Percentiles rank a stretch among this genome's conserved stretches.
Conservation (phyloP, 164 flowering plant genomes). For the Platanus orientalis region DNA sequence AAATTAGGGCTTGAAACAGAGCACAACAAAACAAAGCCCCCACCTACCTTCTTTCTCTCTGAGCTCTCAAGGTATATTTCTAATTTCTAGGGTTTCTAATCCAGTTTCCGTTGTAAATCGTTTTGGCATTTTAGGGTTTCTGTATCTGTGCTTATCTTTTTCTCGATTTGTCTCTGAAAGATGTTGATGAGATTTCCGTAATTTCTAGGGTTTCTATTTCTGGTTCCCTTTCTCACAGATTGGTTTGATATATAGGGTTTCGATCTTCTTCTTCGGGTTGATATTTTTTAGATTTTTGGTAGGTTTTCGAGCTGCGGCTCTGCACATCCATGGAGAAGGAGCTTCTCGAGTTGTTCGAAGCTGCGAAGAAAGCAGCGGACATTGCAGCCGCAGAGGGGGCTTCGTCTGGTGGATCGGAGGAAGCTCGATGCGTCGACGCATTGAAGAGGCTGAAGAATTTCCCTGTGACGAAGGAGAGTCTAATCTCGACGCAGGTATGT, state of each 20-base stretch:
- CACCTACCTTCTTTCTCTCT: neutral
- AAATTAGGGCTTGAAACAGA: neutral
- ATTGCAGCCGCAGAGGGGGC: constrained; percentile 41
- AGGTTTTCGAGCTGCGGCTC: neutral
- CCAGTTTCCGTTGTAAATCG: neutral
- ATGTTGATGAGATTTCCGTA: neutral
- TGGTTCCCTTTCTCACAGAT: neutral
- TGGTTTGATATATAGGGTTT: neutral
- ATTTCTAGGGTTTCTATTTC: neutral
- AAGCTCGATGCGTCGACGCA: constrained; percentile 63
- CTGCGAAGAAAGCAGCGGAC: constrained; percentile 82
- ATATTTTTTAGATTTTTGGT: neutral
- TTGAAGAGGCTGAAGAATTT: constrained; percentile 55
- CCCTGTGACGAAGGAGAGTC: constrained; percentile 61
- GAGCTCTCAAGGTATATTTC: neutral
- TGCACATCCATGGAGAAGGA: constrained; percentile 60
- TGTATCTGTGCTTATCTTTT: neutral
- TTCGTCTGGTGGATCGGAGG: constrained; percentile 41
- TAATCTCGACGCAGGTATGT: constrained; percentile 72
- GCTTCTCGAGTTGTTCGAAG: constrained; percentile 65
- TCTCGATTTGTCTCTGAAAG: neutral
- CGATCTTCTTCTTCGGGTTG: neutral
- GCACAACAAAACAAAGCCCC: no score
- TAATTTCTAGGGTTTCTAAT: neutral
- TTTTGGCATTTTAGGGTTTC: neutral